Conservation (phyloP, 805 yeast genomes). For the Monosporozyma siamensis region DNA sequence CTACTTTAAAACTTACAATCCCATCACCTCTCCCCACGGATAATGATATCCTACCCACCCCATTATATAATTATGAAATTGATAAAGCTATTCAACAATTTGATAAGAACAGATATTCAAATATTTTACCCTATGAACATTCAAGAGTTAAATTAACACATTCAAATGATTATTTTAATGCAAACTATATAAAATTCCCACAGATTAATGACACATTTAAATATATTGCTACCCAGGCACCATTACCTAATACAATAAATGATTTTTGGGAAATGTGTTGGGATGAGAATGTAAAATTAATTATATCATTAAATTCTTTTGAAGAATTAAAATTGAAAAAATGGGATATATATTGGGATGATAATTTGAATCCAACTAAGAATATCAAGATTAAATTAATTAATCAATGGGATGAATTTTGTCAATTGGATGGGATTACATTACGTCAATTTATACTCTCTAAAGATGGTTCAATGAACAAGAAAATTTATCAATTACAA, state of each 20-base stretch:
- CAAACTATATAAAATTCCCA: slow-evolving; percentile 50
- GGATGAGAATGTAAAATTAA: slow-evolving; percentile 53
- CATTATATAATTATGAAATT: slow-evolving; percentile 31
- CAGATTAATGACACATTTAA: slow-evolving; percentile 33
- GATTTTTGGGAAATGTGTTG: slow-evolving; percentile 85
- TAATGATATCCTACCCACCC: slow-evolving; percentile 19
- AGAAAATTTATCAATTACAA: slow-evolving; percentile 59
- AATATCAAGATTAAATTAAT: slow-evolving; percentile 30
- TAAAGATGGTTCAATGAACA: slow-evolving; percentile 1
- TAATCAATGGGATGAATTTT: slow-evolving; percentile 23
- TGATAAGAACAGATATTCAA: slow-evolving; percentile 73
- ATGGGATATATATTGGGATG: slow-evolving; percentile 76
- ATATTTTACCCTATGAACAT: slow-evolving; percentile 78
- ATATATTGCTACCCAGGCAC: slow-evolving; percentile 89
- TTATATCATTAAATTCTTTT: slow-evolving; percentile 68
- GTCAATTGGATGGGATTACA: slow-evolving; percentile 27
- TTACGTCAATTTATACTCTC: slow-evolving; percentile 26
- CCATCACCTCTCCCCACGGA: slow-evolving; percentile 6
- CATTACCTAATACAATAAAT: slow-evolving; percentile 61
- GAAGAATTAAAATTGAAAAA: slow-evolving; percentile 66
- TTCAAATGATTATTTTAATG: slow-evolving; percentile 54
- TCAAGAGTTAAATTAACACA: slow-evolving; percentile 50
- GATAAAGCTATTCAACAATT: slow-evolving; percentile 72
- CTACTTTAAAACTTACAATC: neutral
- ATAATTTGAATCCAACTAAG: slow-evolving; percentile 16